phyloP scores from a whole-genome alignment of 2,329 filamentous ascomycete genomes.

The Colletotrichum sp. region DNA sequence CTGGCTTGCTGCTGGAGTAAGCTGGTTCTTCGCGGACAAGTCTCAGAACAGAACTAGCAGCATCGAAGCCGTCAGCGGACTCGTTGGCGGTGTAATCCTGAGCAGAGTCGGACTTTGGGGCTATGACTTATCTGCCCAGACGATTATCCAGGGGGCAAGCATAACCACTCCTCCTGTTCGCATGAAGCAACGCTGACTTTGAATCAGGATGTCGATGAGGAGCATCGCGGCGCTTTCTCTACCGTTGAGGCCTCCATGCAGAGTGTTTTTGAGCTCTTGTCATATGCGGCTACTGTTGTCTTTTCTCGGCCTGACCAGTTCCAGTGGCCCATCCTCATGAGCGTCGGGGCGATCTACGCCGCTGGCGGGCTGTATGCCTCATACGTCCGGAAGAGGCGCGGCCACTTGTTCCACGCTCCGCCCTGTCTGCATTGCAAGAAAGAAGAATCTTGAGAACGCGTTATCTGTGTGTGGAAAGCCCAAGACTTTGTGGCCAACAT shows the following conservation, averaged over 20 bases:
- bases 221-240: background rate
- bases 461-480: background rate
- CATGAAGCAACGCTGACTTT: rapidly evolving
- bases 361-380: slow-evolving; percentile 31
- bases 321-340: background rate
- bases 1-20: slow-evolving; percentile 52
- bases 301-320: slow-evolving; percentile 7
- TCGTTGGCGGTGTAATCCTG: background rate
- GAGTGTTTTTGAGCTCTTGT: background rate
- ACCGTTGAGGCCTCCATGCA: background rate
- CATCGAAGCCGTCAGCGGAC: background rate
- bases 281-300: background rate
- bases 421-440: background rate
- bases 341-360: background rate
- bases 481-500: background rate
- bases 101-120: slow-evolving; percentile 5
- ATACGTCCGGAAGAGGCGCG: slow-evolving; percentile 34
- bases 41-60: background rate
- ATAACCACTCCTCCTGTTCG: background rate
- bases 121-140: background rate
- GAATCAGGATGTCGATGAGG: background rate
- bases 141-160: background rate
- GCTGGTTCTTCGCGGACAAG: slow-evolving; percentile 40
- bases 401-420: slow-evolving; percentile 35
- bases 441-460: background rate